Percentiles rank a stretch among this genome's conserved stretches.
Conservation (phyloP, 148 eudicot genomes). For the Rhododendron mucronatum region DNA sequence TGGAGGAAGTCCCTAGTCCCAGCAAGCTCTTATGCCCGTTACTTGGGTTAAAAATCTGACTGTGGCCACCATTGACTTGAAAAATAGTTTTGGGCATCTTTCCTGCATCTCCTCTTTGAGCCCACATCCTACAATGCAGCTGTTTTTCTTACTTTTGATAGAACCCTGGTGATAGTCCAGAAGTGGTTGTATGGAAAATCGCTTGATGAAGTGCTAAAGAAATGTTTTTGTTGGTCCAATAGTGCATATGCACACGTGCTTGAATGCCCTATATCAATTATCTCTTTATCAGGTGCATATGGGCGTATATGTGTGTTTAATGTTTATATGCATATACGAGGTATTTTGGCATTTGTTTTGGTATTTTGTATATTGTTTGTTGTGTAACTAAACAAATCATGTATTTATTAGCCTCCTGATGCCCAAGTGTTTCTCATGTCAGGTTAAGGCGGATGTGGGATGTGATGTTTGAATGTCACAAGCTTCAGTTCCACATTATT, state of each 20-base stretch:
- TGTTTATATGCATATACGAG: not conserved
- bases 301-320: not conserved
- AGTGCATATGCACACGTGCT: not conserved
- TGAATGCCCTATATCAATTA: not conserved
- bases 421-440: conserved; percentile 14
- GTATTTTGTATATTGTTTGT: not conserved
- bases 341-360: not conserved
- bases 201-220: not conserved
- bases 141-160: not conserved
- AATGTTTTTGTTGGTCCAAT: not conserved
- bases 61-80: not conserved
- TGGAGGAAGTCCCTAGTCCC: not conserved
- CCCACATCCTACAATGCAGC: not conserved
- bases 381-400: not conserved
- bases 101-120: not conserved
- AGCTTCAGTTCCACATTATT: conserved; percentile 60
- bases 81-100: not conserved
- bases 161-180: not conserved
- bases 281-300: not conserved
- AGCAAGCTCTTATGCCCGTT: not conserved
- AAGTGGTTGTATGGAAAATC: not conserved
- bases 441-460: conserved; percentile 92
- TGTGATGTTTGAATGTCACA: conserved; percentile 79
- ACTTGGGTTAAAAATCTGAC: not conserved
- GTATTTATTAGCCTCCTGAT: not conserved